Conservation (phyloP, 2,329 filamentous ascomycete genomes). For the Parasarocladium wereldwijsianum region DNA sequence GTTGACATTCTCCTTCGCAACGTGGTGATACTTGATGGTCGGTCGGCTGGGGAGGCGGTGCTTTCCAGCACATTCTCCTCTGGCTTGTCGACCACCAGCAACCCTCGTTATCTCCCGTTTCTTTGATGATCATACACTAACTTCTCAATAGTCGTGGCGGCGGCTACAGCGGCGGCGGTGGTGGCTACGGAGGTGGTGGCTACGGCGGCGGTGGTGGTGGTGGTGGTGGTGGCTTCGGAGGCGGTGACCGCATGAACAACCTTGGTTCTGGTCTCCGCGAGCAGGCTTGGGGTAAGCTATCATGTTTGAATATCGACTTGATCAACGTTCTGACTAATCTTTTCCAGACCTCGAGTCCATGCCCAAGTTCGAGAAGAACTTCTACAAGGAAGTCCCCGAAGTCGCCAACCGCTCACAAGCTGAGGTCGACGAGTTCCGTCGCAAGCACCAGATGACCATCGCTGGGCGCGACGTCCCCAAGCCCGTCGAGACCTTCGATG, state of each 20-base stretch:
- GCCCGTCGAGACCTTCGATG: slow-evolving; percentile 92
- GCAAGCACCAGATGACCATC: slow-evolving; percentile 71
- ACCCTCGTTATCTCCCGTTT: too few relatives aligned
- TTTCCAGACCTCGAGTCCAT: slow-evolving; percentile 54
- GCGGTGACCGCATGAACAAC: slow-evolving; percentile 87
- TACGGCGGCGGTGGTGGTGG: slow-evolving; percentile 21
- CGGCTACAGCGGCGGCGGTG: slow-evolving; percentile 23
- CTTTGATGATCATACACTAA: slow-evolving; percentile 17
- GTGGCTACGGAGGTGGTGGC: slow-evolving; percentile 16
- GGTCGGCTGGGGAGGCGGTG: background rate
- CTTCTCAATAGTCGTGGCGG: slow-evolving; percentile 29
- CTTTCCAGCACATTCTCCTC: slow-evolving; percentile 4
- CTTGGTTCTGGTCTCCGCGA: slow-evolving; percentile 78
- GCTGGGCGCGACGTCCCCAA: slow-evolving; percentile 72
- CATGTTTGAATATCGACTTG: slow-evolving; percentile 6
- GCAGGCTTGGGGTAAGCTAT: slow-evolving; percentile 69
- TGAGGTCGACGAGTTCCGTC: slow-evolving; percentile 82
- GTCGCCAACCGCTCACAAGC: slow-evolving; percentile 59
- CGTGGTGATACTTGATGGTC: slow-evolving; percentile 5
- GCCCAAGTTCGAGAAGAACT: slow-evolving; percentile 97
- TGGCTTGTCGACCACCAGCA: slow-evolving; percentile 1
- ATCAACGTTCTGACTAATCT: slow-evolving; percentile 16
- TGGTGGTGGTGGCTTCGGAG: slow-evolving; percentile 38
- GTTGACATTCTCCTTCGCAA: slow-evolving; percentile 10
- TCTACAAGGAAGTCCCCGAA: slow-evolving; percentile 88